Evolutionary conservation across 139 green algal species (phyloP), one percentile per base, ranked within the genome.

Genomic region (Mychonastes homosphaera): DNA sequence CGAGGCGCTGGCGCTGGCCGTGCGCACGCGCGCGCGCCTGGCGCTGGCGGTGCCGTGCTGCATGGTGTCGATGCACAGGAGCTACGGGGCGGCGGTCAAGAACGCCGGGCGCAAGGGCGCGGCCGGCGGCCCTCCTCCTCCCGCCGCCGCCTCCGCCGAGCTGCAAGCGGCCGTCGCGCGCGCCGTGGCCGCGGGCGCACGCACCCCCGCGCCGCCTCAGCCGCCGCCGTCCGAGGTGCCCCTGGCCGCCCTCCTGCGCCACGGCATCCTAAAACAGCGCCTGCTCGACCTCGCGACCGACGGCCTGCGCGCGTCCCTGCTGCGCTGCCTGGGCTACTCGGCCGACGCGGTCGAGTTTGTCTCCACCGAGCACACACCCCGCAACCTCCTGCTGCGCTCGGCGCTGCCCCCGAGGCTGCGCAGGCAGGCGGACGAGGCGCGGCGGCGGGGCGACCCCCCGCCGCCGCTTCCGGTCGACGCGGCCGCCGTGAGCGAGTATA

Each of bases 31-130:
- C 21, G 60, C 76, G 0, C 26, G 34, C 13, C 21, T 87, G 2
- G 72, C 80, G 43, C 63, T 84, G 58, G 63, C 73, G 0, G 71
- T 82, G 26, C 79, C 79, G 0, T 87, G 79, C 64, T 87, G 79
- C 66, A n/a, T n/a, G n/a, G n/a, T n/a, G n/a, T n/a, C n/a, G n/a
- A n/a, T n/a, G n/a, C n/a, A n/a, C n/a, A n/a, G n/a, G n/a, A n/a
- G n/a, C n/a, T n/a, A n/a, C n/a, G n/a, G n/a, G n/a, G n/a, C n/a
- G n/a, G n/a, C n/a, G n/a, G n/a, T n/a, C n/a, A n/a, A n/a, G n/a
- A n/a, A n/a, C n/a, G n/a, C n/a, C n/a, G n/a, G n/a, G n/a, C n/a
- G n/a, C n/a, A n/a, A n/a, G n/a, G n/a, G n/a, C n/a, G n/a, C n/a
- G n/a, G n/a, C n/a, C 34, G 21, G 33, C 38, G 44, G 45, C 44